These are phyloP conservation scores for Artemisia argyi DNA, from an alignment of 129 eudicot genomes.

Conservation along the genomic window DNA sequence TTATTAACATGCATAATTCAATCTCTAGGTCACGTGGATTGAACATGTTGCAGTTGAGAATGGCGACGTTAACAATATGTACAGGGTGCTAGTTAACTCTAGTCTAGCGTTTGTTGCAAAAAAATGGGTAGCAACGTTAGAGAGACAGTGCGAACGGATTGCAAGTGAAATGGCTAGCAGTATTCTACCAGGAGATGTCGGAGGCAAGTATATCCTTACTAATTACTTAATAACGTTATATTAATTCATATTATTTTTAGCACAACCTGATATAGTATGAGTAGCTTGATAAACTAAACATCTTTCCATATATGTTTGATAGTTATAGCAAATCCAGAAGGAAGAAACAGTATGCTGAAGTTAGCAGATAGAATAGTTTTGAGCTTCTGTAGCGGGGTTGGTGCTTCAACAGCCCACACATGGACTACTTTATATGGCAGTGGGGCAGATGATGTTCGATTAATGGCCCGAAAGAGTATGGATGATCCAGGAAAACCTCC, in stretches of 20 bases:
- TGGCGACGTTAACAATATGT: constrained; percentile 61
- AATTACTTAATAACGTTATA: too few species aligned
- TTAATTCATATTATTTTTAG: background rate
- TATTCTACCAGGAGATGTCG: constrained; percentile 82
- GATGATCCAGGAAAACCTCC: too few species aligned
- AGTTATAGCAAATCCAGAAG: constrained; percentile 90
- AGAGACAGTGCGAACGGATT: constrained; percentile 88
- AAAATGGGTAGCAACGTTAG: constrained; percentile 85
- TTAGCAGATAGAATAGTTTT: too few species aligned
- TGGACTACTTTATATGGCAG: too few species aligned
- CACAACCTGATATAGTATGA: too few species aligned
- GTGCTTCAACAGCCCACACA: too few species aligned
- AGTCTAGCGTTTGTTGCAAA: constrained; percentile 93
- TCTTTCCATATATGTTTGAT: constrained; percentile 1
- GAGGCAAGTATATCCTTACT: constrained; percentile 79
- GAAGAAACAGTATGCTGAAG: constrained; percentile 92
- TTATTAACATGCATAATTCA: background rate
- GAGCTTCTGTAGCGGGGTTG: too few species aligned
- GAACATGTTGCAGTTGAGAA: constrained; percentile 94
- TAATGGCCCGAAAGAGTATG: too few species aligned
- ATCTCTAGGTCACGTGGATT: constrained; percentile 79
- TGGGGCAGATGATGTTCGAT: too few species aligned
- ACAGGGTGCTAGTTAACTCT: constrained; percentile 68
- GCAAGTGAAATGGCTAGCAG: constrained; percentile 86
- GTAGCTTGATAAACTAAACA: background rate